Conservation (phyloP, 2,329 filamentous ascomycete species). For the Diaporthe helianthi region DNA sequence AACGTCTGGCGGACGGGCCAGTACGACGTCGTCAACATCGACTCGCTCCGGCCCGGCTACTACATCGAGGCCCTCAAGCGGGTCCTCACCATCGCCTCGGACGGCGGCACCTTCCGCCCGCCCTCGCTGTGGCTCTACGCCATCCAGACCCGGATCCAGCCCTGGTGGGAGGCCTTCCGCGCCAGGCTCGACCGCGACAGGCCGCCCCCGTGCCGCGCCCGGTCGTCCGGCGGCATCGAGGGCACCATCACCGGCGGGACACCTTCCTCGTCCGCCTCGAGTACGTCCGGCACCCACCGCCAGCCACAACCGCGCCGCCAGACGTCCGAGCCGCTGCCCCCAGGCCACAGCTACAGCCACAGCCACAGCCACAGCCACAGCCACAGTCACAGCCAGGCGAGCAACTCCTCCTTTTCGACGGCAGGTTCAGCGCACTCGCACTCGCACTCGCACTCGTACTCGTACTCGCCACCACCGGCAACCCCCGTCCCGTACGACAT, state of each 20-base stretch:
- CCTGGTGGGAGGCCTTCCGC: constrained; percentile 27
- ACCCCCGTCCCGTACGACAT: constrained; percentile 11
- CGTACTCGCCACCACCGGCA: not conserved
- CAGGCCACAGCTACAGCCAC: too few relatives aligned
- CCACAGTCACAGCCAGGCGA: not conserved
- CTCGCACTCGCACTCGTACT: too few relatives aligned
- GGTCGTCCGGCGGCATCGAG: not conserved
- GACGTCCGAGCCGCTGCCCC: constrained; percentile 10
- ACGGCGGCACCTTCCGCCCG: constrained; percentile 21
- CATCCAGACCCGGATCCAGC: constrained; percentile 26
- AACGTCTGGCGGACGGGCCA: constrained; percentile 26
- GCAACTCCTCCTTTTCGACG: not conserved
- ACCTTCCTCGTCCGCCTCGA: not conserved
- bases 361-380: too few relatives aligned
- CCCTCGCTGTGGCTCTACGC: constrained; percentile 32
- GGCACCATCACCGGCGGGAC: not conserved
- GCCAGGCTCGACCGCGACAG: constrained; percentile 16
- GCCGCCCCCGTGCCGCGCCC: not conserved
- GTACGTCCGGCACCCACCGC: too few relatives aligned
- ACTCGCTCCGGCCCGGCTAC: constrained; percentile 16
- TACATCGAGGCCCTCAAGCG: constrained; percentile 27
- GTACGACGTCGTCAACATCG: constrained; percentile 23
- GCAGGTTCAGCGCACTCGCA: not conserved
- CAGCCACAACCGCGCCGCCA: not conserved
- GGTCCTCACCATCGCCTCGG: constrained; percentile 5